Conservation (phyloP, 441 rosid genomes). For the Euphorbia celastroides region DNA sequence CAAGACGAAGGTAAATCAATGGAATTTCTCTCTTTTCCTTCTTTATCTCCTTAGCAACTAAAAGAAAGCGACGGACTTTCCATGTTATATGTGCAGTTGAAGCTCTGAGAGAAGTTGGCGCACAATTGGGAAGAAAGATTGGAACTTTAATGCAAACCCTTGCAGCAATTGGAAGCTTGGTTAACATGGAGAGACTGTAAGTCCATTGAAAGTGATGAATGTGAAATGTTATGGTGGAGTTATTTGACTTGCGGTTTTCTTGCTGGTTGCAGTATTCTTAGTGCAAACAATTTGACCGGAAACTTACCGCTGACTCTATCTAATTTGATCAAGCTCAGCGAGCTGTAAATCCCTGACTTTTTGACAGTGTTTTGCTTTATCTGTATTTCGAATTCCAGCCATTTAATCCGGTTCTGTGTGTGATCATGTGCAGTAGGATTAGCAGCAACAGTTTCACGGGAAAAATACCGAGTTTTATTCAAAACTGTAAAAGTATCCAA, state of each 20-base stretch:
- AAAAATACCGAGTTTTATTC: constrained; percentile 22
- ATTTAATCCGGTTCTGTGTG: not conserved
- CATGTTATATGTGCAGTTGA: constrained; percentile 15
- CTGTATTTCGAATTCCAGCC: not conserved
- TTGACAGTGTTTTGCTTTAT: not conserved
- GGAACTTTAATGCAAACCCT: constrained; percentile 23
- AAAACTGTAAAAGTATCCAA: constrained; percentile 27
- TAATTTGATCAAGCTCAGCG: constrained; percentile 22
- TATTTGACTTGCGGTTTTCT: not conserved
- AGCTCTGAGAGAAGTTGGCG: constrained; percentile 23
- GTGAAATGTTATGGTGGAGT: not conserved
- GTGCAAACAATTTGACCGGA: constrained; percentile 25
- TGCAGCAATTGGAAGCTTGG: constrained; percentile 32
- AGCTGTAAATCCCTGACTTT: constrained; percentile 25
- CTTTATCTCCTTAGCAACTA: not conserved
- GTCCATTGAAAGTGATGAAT: constrained; percentile 15
- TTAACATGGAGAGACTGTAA: constrained; percentile 33
- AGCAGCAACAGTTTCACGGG: constrained; percentile 35
- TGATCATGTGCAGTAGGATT: constrained; percentile 30
- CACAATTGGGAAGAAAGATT: constrained; percentile 19
- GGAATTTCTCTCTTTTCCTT: not conserved
- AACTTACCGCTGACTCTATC: constrained; percentile 19
- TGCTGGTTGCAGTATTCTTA: constrained; percentile 23
- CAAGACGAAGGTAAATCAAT: constrained; percentile 33
- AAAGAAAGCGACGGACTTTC: not conserved